These are phyloP conservation scores for Typha latifolia DNA, from an alignment of 176 grass and related monocot genomes.

Conservation along the genomic window DNA sequence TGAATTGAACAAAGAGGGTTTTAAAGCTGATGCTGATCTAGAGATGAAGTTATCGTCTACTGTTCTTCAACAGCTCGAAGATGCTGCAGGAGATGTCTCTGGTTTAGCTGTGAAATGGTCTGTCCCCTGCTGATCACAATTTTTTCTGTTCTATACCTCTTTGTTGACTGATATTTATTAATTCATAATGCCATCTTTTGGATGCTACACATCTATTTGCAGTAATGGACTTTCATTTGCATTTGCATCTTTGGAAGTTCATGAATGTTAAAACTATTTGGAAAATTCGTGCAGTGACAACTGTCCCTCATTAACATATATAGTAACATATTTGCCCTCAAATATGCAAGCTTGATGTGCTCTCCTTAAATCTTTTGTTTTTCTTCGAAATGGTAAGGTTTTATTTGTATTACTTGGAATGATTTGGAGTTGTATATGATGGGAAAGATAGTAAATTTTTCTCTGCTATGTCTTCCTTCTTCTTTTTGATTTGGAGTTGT, in stretches of 20 bases:
- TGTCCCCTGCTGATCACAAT: slow-evolving; percentile 1
- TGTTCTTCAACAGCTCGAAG: slow-evolving; percentile 84
- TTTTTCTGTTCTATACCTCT: slow-evolving; percentile 12
- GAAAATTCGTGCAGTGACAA: background rate
- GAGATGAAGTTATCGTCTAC: slow-evolving; percentile 57
- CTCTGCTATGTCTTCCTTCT: background rate
- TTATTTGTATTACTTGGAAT: no score
- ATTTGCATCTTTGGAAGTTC: background rate
- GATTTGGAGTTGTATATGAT: no score
- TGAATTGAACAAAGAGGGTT: slow-evolving; percentile 64
- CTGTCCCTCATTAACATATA: background rate
- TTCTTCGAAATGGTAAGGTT: no score
- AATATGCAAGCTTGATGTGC: no score
- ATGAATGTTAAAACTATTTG: background rate
- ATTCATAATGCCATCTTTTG: background rate
- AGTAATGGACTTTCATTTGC: background rate
- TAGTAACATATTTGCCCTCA: background rate
- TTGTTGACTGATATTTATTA: background rate
- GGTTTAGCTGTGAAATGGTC: slow-evolving; percentile 95
- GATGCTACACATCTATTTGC: background rate
- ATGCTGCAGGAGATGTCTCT: slow-evolving; percentile 91
- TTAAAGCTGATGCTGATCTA: slow-evolving; percentile 66
- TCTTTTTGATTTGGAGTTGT: background rate
- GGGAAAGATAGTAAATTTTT: no score
- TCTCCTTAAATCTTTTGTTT: no score